These are phyloP conservation scores for Aschersonia sp. DNA, from an alignment of 2,329 filamentous ascomycete genomes.

Conservation along the genomic window DNA sequence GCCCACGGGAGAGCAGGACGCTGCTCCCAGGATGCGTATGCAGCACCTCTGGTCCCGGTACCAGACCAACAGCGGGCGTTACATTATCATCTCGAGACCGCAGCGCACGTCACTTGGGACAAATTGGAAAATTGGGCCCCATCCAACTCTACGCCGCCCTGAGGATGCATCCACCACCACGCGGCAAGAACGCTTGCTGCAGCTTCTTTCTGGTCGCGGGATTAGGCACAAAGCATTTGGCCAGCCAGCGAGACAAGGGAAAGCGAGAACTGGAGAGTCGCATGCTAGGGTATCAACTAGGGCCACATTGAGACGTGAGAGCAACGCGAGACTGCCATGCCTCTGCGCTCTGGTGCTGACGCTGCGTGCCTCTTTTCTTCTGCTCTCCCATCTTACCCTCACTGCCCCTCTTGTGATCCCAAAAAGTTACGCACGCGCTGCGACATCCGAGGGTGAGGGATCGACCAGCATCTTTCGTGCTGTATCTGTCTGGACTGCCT, in stretches of 20 bases:
- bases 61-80: too few species aligned
- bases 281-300: neutral
- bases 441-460: too few species aligned
- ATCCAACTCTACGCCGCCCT: neutral
- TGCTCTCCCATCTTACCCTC: neutral
- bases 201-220: too few species aligned
- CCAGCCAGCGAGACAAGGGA: neutral
- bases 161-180: neutral
- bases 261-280: neutral
- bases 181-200: neutral
- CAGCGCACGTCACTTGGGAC: neutral
- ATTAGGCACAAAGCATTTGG: neutral
- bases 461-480: too few species aligned
- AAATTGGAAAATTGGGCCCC: neutral
- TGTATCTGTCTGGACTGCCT: too few species aligned
- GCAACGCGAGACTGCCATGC: neutral
- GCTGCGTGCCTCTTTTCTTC: neutral
- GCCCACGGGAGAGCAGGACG: neutral
- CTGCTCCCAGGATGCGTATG: too few species aligned
- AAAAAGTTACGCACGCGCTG: neutral
- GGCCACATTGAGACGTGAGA: neutral
- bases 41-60: too few species aligned
- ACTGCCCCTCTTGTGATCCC: neutral
- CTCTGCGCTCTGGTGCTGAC: neutral
- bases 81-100: neutral